Conservation (phyloP, 768 basidiomycete species). For the Symmetrospora coprosmae region DNA sequence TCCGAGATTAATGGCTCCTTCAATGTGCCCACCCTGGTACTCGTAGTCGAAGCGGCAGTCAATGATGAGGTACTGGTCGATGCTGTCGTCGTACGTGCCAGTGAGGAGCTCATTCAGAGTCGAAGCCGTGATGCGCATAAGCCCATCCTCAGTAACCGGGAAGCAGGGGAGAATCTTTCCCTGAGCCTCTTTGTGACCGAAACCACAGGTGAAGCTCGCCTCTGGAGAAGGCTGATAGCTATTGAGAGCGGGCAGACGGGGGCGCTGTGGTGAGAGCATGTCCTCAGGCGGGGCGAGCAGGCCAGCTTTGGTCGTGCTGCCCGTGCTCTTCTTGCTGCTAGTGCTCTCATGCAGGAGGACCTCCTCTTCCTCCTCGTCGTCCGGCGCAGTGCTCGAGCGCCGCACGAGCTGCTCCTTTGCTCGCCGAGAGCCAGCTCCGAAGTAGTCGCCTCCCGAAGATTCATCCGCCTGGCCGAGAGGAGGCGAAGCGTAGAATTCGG, state of each 20-base stretch:
- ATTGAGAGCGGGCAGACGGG: neutral
- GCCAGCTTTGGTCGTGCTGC: too few relatives aligned
- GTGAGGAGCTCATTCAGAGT: slow-evolving; percentile 72
- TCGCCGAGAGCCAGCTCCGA: neutral
- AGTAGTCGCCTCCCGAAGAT: neutral
- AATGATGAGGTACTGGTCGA: slow-evolving; percentile 62
- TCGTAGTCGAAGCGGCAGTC: slow-evolving; percentile 98
- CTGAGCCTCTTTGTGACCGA: slow-evolving; percentile 47
- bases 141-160: slow-evolving; percentile 80
- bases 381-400: neutral
- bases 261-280: slow-evolving; percentile 5
- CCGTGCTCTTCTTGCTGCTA: too few relatives aligned
- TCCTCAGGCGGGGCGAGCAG: neutral
- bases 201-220: slow-evolving; percentile 13
- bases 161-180: slow-evolving; percentile 92
- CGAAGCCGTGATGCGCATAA: slow-evolving; percentile 69
- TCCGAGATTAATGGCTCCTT: slow-evolving; percentile 81
- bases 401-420: neutral
- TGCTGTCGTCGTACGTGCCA: slow-evolving; percentile 53
- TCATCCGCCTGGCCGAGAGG: neutral
- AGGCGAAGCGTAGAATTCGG: slow-evolving; percentile 18
- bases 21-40: slow-evolving; percentile 81
- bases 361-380: neutral
- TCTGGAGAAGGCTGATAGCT: slow-evolving; percentile 16
- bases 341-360: neutral